Evolutionary conservation across 305 asterid species (phyloP), one percentile per base, ranked within the genome.

Genomic region (Fraxinus dipetala): DNA sequence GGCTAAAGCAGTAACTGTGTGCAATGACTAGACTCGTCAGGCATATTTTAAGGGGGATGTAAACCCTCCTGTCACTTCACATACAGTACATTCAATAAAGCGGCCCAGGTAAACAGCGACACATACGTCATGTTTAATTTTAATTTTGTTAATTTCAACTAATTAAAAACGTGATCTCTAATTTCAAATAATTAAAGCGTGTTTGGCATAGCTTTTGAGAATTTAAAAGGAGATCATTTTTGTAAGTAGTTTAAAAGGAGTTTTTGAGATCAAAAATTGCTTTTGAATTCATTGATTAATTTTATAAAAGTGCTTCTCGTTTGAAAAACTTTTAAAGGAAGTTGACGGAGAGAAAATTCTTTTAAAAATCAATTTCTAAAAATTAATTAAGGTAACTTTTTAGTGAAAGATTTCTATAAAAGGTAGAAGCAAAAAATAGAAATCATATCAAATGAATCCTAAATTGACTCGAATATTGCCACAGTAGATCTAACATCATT

Each of bases 1-100:
- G 67, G 9, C 7, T 14, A 4, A 51, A 40, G 67, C 51, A 10
- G 16, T 61, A 35, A 79, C 82, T 38, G 28, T 65, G 77, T 70
- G 83, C 79, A 84, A 80, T 75, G 79, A 72, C 82, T 63, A 63
- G 73, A 54, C 16, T 34, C 75, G 18, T 31, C 77, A 63, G 61
- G 80, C 79, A 38, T 5, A 11, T 31, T 35, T 5, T 69, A 28
- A 35, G 36, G 74, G 20, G 20, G 14, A 1, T 1, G 28, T 14
- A 69, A 69, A 13, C 40, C 38, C 43, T 31, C 24, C 14, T 2
- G 75, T 69, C 6, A 5, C 43, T 16, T 30, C 1, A 31, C 43
- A 18, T 30, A 70, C 24, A 13, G 11, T 13, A 40, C 11, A 1
- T 43, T 5, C 38, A 13, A 69, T 28, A 30, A 69, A 30, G 10